phyloP scores from a whole-genome alignment of 2,329 filamentous ascomycete genomes.

The Fusarium sterilihyphosum region DNA sequence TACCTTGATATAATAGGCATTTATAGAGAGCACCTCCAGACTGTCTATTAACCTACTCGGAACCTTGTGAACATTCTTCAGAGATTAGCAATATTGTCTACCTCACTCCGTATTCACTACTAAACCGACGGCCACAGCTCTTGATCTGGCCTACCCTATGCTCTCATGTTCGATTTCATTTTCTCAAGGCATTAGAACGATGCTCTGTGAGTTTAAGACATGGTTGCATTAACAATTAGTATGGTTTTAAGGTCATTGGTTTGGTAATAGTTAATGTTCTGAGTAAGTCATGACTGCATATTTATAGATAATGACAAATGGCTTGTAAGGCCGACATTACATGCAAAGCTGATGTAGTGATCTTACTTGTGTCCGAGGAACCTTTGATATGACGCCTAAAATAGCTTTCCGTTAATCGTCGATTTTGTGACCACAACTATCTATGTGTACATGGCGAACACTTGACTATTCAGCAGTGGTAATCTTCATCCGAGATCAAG shows the following conservation, averaged over 20 bases:
- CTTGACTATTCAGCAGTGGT: not conserved
- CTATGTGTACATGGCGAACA: not conserved
- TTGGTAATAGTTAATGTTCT: not conserved
- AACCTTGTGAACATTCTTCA: not conserved
- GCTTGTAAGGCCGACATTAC: no score
- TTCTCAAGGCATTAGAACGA: no score
- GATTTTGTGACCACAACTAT: not conserved
- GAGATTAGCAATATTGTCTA: not conserved
- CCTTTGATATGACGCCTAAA: not conserved
- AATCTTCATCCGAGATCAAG: not conserved
- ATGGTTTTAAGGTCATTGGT: not conserved
- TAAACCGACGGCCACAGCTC: not conserved
- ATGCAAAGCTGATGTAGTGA: not conserved
- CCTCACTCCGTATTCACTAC: not conserved
- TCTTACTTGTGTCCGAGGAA: not conserved
- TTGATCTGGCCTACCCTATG: not conserved
- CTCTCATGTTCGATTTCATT: not conserved
- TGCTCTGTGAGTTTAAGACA: not conserved
- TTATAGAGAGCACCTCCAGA: not conserved
- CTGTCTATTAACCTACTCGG: not conserved
- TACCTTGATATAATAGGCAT: not conserved
- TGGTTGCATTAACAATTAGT: not conserved
- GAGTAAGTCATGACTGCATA: not conserved
- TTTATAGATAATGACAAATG: not conserved
- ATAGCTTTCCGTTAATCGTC: not conserved